Percentiles rank a stretch among this genome's conserved stretches.
phyloP scores from a whole-genome alignment of 2,329 filamentous ascomycete genomes.

The Sporothrix brunneoviolacea region DNA sequence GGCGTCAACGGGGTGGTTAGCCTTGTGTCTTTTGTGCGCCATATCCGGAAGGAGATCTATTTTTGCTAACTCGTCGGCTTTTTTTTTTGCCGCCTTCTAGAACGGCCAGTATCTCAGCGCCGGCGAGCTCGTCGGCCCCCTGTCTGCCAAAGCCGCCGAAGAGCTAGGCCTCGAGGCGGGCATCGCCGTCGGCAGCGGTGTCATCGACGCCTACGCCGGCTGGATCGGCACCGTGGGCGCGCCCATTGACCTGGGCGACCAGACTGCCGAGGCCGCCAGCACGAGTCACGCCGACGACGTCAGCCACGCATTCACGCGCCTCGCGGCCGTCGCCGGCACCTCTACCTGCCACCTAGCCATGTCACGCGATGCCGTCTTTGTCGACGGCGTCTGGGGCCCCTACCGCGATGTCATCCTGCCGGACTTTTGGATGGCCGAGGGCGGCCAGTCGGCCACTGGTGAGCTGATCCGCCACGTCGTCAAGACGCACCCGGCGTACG shows the following conservation, averaged over 20 bases:
- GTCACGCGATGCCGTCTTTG: conserved; percentile 88
- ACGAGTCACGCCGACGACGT: conserved; percentile 87
- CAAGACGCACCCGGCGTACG: conserved; percentile 88
- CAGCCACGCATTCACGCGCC: conserved; percentile 84
- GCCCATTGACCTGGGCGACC: conserved; percentile 69
- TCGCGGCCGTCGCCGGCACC: conserved; percentile 91
- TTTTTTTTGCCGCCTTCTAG: conserved; percentile 42
- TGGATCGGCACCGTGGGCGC: conserved; percentile 99
- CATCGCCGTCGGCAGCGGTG: conserved; percentile 88
- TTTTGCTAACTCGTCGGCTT: too few species aligned
- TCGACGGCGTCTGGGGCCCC: conserved; percentile 92
- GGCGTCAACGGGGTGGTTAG: conserved; percentile 92
- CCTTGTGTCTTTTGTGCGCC: conserved; percentile 35
- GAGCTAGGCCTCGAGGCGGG: conserved; percentile 81
- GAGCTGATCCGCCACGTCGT: conserved; percentile 91
- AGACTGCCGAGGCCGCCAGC: conserved; percentile 53
- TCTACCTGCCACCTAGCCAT: conserved; percentile 97
- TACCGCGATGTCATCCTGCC: conserved; percentile 92
- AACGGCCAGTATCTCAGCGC: conserved; percentile 88
- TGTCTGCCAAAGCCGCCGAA: conserved; percentile 74
- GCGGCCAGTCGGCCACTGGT: conserved; percentile 91
- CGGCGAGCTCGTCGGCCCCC: conserved; percentile 78
- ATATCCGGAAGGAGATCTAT: too few species aligned
- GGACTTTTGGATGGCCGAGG: conserved; percentile 93
- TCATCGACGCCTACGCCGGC: conserved; percentile 96